Evolutionary conservation across 306 rosid genomes (phyloP), one percentile per base, ranked within the genome.

Genomic region (Vicia villosa): DNA sequence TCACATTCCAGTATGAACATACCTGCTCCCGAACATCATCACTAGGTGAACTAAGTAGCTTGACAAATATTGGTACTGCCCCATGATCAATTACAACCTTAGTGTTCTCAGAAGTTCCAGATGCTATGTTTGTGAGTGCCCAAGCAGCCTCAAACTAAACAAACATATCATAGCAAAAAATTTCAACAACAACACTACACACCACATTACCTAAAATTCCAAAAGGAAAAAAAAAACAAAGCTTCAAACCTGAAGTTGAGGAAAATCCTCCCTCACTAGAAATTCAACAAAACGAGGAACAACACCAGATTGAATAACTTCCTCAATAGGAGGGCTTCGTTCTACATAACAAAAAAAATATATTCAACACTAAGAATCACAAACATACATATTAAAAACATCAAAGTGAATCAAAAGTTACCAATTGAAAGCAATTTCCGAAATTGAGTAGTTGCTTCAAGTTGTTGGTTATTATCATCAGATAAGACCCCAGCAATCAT

Each of bases 1-100:
- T 40, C 10, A 69, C 19, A 66, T 38, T 54, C 30, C 10, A 52
- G 37, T 14, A 37, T 63, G 59, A 61, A 15, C 5, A 52, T 79
- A 91, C 97, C 97, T 91, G 97, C 80, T 91, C 97, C 57, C 97
- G 86, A 74, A 91, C 97, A 83, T 91, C 96, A 74, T 91, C 97
- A 79, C 96, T 91, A 0, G 91, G 94, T 20, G 97, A 91, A 70
- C 86, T 84, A 63, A 91, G 97, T 22, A 91, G 85, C 91, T 84
- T 89, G 40, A 91, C 96, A 67, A 91, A 91, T 58, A 89, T 89
- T 1, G 97, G 96, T 22, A 91, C 97, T 15, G 97, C 97, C 15
- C 97, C 96, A 1, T 91, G 96, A 57, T 91, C 97, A 62, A 91
- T 91, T 40, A 91, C 97, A 65, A 91, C 96, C 84, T 84, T 91